These are phyloP conservation scores for Didymella exigua DNA, from an alignment of 2,329 filamentous ascomycete species.

Conservation along the genomic window DNA sequence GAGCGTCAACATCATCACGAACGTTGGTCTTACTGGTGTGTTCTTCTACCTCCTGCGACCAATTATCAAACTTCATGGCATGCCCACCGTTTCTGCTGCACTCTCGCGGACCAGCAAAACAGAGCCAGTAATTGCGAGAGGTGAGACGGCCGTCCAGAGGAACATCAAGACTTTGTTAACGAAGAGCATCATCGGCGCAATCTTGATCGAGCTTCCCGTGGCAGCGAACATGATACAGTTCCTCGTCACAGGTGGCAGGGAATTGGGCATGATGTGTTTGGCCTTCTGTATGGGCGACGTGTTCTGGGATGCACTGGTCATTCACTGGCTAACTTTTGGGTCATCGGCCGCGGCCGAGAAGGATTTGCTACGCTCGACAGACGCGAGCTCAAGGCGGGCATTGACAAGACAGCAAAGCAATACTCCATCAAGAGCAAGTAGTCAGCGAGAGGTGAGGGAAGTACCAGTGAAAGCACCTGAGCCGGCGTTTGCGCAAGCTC, in stretches of 20 bases:
- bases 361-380: slow-evolving; percentile 10
- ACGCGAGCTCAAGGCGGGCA: slow-evolving; percentile 1
- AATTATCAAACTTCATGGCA: slow-evolving; percentile 15
- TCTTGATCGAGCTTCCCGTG: slow-evolving; percentile 46
- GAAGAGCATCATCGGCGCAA: slow-evolving; percentile 39
- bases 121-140: background rate
- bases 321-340: slow-evolving; percentile 30
- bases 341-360: slow-evolving; percentile 17
- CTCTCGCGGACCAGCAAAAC: slow-evolving; percentile 1
- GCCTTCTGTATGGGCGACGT: slow-evolving; percentile 47
- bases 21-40: slow-evolving; percentile 43
- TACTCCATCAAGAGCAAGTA: slow-evolving; percentile 1
- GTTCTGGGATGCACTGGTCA: slow-evolving; percentile 25
- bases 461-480: background rate
- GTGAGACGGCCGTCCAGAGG: slow-evolving; percentile 21
- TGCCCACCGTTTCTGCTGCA: slow-evolving; percentile 1
- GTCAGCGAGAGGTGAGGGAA: background rate
- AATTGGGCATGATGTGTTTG: slow-evolving; percentile 49
- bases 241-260: slow-evolving; percentile 35
- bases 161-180: slow-evolving; percentile 30
- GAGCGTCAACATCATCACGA: slow-evolving; percentile 43
- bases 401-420: slow-evolving; percentile 6
- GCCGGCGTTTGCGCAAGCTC: background rate
- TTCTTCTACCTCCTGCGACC: slow-evolving; percentile 46
- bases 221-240: slow-evolving; percentile 47